Base-by-base conservation (phyloP, 306 rosid genomes). In the Quercus mongolica region DNA sequence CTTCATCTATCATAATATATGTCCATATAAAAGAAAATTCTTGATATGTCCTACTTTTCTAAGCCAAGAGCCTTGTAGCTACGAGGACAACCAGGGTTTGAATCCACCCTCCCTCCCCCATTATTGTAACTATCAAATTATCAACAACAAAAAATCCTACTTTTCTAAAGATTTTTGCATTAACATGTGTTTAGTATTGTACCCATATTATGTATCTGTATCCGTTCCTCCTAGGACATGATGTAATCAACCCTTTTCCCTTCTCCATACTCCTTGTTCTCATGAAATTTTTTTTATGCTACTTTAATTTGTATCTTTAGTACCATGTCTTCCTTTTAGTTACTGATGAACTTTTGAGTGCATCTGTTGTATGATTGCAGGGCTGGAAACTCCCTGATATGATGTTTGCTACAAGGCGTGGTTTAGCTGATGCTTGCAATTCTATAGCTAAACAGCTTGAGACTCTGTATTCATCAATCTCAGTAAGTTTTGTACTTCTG, bases 361-460 rank as follows among this genome's bases (percentile, higher is more conserved):
- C 73, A 59, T 62, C 74, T 71, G 74, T 80, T 74, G 30, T 83
- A 54, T 82, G 63, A 78, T 84, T 84, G 52, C 86, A 96, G 99
- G 99, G 99, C 17, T 93, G 98, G 99, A 88, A 81, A 85, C 97
- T 96, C 81, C 97, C 98, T 44, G 91, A 89, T 83, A 69, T 96
- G 91, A 96, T 93, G 99, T 90, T 96, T 90, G 99, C 98, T 49
- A 90, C 99, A 25, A 89, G 84, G 86, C 94, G 96, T 73, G 82
- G 98, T 83, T 83, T 96, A 80, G 86, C 94, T 25, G 96, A 96
- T 85, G 99, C 99, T 67, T 86, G 93, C 83, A 69, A 62, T 71
- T 86, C 96, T 62, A 82, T 96, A 21, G 88, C 91, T 73, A 90
- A 83, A 80, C 90, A 93, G 87, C 86, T 96, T 74, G 97, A 91